phyloP scores from a whole-genome alignment of 208 protist species.

The Acanthamoeba culbertsoni region DNA sequence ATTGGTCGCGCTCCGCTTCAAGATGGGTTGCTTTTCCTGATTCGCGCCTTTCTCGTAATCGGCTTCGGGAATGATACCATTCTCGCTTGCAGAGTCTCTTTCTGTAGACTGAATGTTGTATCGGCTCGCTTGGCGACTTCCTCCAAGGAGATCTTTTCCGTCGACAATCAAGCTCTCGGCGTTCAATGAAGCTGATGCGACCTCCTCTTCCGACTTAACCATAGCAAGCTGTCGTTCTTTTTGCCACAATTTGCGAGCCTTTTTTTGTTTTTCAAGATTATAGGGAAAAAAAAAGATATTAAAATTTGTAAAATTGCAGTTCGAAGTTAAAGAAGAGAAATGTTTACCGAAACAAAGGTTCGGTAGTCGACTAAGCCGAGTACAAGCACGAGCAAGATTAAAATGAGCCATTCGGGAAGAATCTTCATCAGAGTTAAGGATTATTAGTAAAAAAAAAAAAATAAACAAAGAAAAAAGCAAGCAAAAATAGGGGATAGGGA shows the following conservation, averaged over 20 bases:
- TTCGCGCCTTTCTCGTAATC: no score
- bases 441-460: neutral
- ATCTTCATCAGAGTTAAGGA: neutral
- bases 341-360: neutral
- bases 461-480: neutral
- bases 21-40: no score
- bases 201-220: neutral
- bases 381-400: neutral
- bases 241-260: neutral
- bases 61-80: no score
- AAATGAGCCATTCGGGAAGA: conserved; percentile 25
- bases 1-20: no score
- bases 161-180: no score
- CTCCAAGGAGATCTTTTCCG: no score
- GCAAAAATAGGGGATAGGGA: neutral
- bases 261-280: no score
- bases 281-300: neutral
- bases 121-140: no score
- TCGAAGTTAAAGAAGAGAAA: neutral
- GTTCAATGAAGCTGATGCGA: no score
- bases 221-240: neutral
- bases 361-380: conserved; percentile 2
- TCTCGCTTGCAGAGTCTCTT: no score
- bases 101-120: no score
- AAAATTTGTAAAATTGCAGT: neutral